Base-by-base conservation (phyloP, 306 rosid genomes). In the Lagenaria siceraria region DNA sequence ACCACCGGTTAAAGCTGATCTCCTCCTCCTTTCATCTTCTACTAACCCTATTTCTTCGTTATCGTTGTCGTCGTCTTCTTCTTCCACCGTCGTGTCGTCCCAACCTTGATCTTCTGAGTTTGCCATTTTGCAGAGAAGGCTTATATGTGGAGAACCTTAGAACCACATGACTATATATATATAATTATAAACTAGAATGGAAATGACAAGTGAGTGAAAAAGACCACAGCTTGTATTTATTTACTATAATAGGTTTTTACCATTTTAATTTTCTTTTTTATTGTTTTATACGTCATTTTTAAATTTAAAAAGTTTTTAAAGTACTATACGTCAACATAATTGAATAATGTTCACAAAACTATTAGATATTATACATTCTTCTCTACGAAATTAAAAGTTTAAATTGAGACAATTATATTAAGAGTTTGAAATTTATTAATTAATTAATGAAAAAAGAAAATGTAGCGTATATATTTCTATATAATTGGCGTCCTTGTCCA, bases 21-120 rank as follows among this genome's bases (percentile, higher is more conserved):
- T 80, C 76, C 80, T 86, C 80, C 80, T 88, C 74, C 80, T 87
- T 75, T 81, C 91, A 56, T 88, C 90, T 1, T 84, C 89, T 35
- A 84, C 82, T 69, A 69, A 79, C 77, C 79, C 81, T 53, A 40
- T 80, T 12, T 80, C 89, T 0, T 82, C 89, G 10, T 81, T 88
- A 0, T 87, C 90, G 0, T 74, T 79, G 12, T 82, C 85, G 0
- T 75, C 88, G 5, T 79, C 89, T 0, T 71, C 86, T 2, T 86
- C 51, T 22, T 83, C 25, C 25, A 81, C 81, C 71, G 80, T 46
- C 8, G 4, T 35, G 11, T 53, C 58, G 49, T 21, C 18, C 63
- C 78, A 74, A 27, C 7, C 46, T 17, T 73, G 42, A 29, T 55
- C 58, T 51, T 31, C 10, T 10, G 55, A 13, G 21, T 25, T 46